Evolutionary conservation across 768 basidiomycete species (phyloP).

Genomic region (Mycena vitilis): DNA sequence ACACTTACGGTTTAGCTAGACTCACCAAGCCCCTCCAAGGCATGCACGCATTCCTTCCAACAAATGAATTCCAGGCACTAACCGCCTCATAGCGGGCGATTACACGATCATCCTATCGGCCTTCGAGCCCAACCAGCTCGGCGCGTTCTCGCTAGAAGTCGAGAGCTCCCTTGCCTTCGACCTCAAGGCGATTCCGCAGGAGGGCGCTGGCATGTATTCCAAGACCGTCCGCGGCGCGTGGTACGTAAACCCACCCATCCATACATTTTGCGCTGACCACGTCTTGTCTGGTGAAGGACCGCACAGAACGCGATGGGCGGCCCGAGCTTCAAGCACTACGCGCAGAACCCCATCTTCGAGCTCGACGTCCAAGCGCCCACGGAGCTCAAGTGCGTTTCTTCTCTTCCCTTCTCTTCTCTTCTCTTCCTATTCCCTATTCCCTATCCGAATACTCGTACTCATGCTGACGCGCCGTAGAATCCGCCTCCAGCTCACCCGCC

Average conservation of each 20-base stretch:
- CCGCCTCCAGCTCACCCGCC: constrained; percentile 71
- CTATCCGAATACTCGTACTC: not conserved
- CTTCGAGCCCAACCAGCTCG: constrained; percentile 79
- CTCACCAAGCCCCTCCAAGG: constrained; percentile 64
- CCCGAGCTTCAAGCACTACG: constrained; percentile 74
- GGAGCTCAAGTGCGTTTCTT: constrained; percentile 65
- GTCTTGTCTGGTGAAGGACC: constrained; percentile 53
- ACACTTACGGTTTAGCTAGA: constrained; percentile 81
- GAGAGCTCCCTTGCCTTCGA: constrained; percentile 73
- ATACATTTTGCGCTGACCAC: no score
- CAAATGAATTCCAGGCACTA: not conserved
- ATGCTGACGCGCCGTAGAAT: constrained; percentile 54
- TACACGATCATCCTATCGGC: constrained; percentile 90
- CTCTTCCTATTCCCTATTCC: no score
- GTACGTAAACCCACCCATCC: constrained; percentile 54
- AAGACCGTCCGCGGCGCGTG: constrained; percentile 79
- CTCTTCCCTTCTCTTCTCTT: not conserved
- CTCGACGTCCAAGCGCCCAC: constrained; percentile 63
- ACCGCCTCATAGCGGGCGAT: constrained; percentile 56
- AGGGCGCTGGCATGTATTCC: constrained; percentile 92
- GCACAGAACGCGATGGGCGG: constrained; percentile 70
- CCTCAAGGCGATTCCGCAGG: constrained; percentile 75
- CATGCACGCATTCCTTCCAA: constrained; percentile 40
- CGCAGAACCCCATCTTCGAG: constrained; percentile 76
- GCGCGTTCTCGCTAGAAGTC: constrained; percentile 72